A percentile compares a stretch with the other conserved stretches of the same genome.
Evolutionary conservation across 305 asterid genomes (phyloP).

Genomic region (Fraxinus sp.): DNA sequence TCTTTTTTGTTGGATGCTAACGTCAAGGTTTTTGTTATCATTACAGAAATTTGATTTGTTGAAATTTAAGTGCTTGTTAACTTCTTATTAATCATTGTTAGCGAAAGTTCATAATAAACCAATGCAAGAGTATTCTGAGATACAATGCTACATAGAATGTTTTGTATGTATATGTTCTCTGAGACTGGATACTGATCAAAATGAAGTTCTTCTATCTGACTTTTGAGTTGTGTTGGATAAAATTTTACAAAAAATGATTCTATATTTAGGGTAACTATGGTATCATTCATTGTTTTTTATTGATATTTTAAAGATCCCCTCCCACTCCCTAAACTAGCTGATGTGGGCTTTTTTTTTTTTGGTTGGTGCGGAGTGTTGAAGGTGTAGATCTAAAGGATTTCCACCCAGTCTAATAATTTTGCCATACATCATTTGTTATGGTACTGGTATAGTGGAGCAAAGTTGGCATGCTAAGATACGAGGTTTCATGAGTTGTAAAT

Average conservation of each 20-base stretch:
- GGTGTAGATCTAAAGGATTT: background rate
- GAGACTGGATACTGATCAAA: background rate
- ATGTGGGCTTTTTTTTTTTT: background rate
- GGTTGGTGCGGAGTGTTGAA: background rate
- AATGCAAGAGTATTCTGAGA: background rate
- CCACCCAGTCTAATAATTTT: background rate
- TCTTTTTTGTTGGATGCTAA: background rate
- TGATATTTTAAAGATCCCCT: background rate
- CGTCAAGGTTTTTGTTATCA: background rate
- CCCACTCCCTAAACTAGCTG: background rate
- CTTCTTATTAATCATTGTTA: background rate
- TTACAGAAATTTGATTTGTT: background rate
- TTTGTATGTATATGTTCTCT: background rate
- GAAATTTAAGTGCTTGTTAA: background rate
- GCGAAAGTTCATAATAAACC: background rate
- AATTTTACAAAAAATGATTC: background rate
- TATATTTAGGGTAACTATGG: background rate
- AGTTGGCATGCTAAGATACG: background rate
- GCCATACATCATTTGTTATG: background rate
- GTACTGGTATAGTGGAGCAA: background rate
- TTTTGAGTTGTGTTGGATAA: background rate
- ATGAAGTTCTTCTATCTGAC: background rate
- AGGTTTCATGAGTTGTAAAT: background rate
- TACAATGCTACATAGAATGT: background rate
- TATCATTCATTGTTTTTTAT: background rate